Evolutionary conservation across 2,329 filamentous ascomycete species (phyloP), one percentile per base, ranked within the genome.

Genomic region (Karstenula rhodostoma): DNA sequence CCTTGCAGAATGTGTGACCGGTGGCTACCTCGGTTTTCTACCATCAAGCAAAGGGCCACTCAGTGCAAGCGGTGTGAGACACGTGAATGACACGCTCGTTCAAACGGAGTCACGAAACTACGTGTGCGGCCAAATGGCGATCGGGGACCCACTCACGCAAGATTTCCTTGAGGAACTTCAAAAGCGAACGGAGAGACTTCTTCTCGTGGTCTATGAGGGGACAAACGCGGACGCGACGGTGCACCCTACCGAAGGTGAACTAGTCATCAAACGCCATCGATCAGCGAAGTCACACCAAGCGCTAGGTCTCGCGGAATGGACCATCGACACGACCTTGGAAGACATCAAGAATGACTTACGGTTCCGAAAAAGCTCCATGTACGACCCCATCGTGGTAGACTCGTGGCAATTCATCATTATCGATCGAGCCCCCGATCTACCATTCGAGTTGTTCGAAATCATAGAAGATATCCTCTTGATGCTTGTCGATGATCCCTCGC

Each of bases 341-440:
- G 71, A 75, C 19, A 60, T 75, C 51, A 74, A 73, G 44, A 68
- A 74, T 33, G 51, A 71, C 0, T 46, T 75, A 10, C 67, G 72
- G 0, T 35, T 69, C 23, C 40, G 62, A 4, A 73, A 73, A 48
- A 68, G 59, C 0, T 61, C 66, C 0, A 73, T 72, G 67, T 73
- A 73, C 22, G 70, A 75, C n/a, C 69, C 71, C 0, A 72, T 75
- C 3, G 67, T 73, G 0, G 69, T 72, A 0, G 71, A 74, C 22
- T 75, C 72, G 0, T 75, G 71, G 72, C 69, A 74, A 15, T 74
- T 75, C 57, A 73, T 74, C 33, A 69, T 75, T 44, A 71, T 75
- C 33, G 71, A 74, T 25, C 63, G 65, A n/a, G 63, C 72, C 19
- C 62, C 63, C 5, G 68, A 69, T 0, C 37, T 68, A 5, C 68